Conservation (phyloP, 2,329 filamentous ascomycete genomes). For the Fusarium algeriense region DNA sequence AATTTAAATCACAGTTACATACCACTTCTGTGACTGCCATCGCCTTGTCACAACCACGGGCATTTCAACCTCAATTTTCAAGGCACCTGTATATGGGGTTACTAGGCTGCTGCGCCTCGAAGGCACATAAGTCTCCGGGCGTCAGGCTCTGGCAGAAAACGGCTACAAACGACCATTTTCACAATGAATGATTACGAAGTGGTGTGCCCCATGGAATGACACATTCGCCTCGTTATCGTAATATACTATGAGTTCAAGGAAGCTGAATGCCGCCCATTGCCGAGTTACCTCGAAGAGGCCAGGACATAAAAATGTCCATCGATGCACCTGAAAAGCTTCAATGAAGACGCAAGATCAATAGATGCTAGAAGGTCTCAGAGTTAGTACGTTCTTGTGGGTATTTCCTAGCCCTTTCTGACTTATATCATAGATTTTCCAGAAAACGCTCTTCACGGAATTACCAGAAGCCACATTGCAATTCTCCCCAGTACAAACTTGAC, state of each 20-base stretch:
- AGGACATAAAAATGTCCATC: conserved; percentile 29
- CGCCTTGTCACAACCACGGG: conserved; percentile 4
- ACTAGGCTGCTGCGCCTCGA: conserved; percentile 25
- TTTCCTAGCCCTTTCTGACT: not conserved
- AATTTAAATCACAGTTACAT: conserved; percentile 23
- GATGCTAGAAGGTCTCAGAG: not conserved
- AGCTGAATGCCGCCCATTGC: not conserved
- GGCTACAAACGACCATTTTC: not conserved
- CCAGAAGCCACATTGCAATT: conserved; percentile 8
- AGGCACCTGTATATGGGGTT: conserved; percentile 11
- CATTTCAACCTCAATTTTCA: conserved; percentile 20
- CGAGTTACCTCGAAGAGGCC: not conserved
- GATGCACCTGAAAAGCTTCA: not conserved
- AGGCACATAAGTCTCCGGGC: conserved; percentile 20
- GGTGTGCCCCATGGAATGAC: not conserved
- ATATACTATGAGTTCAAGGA: conserved; percentile 5
- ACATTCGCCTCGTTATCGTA: conserved; percentile 11
- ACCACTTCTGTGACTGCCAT: not conserved
- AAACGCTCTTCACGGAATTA: not conserved
- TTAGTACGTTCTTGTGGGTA: not conserved
- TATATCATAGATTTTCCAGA: not conserved
- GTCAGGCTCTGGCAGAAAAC: conserved; percentile 8
- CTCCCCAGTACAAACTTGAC: not conserved
- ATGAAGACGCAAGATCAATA: not conserved
- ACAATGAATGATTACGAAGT: not conserved